Evolutionary conservation across 306 rosid genomes (phyloP).

Genomic region (Vigna nakashimae): DNA sequence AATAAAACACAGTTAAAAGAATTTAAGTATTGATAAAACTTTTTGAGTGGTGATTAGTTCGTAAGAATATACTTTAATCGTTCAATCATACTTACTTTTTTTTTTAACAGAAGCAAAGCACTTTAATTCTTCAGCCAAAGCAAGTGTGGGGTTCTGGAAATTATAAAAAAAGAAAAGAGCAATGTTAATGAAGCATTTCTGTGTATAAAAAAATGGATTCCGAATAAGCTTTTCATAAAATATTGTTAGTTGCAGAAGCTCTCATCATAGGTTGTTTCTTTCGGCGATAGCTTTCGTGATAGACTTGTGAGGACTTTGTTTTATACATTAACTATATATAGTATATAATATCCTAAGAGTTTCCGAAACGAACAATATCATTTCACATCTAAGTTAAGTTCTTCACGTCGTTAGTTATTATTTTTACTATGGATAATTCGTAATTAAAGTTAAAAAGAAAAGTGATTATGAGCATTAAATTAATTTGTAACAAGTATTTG

Average conservation of each 20-base stretch:
- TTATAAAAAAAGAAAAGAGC: background rate
- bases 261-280: conserved; percentile 1
- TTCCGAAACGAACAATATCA: too few species aligned
- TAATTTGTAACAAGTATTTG: conserved; percentile 23
- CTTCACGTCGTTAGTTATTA: too few species aligned
- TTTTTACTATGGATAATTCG: too few species aligned
- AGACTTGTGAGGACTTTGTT: too few species aligned
- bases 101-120: background rate
- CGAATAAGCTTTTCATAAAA: background rate
- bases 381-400: too few species aligned
- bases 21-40: too few species aligned
- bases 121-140: background rate
- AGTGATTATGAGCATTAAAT: conserved; percentile 22
- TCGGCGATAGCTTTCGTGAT: conserved; percentile 8
- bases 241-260: background rate
- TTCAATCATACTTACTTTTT: background rate
- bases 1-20: too few species aligned
- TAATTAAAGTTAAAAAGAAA: too few species aligned
- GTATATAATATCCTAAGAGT: background rate
- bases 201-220: background rate
- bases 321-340: background rate
- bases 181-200: background rate
- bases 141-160: background rate
- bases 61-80: background rate
- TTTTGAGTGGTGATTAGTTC: too few species aligned